Conservation (phyloP, 352 stramenopile species). For the Globisporangium middletonii region DNA sequence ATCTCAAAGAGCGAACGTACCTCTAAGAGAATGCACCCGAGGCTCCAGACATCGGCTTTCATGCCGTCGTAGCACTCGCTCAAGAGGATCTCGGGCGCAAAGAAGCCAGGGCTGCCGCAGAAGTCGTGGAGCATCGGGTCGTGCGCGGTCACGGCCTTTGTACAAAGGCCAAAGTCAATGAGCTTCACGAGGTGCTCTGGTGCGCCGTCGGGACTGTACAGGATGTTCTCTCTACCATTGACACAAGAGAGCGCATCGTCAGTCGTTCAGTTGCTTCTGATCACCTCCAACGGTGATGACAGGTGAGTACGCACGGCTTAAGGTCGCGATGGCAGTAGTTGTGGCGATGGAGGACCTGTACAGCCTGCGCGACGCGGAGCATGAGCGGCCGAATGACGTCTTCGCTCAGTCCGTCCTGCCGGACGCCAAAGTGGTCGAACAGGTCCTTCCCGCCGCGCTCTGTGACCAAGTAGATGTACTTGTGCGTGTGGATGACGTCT, state of each 20-base stretch:
- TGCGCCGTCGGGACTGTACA: slow-evolving; percentile 32
- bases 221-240: slow-evolving; percentile 53
- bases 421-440: slow-evolving; percentile 72
- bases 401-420: slow-evolving; percentile 39
- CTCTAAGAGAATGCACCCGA: slow-evolving; percentile 84
- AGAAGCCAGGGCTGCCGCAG: slow-evolving; percentile 80
- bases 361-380: slow-evolving; percentile 35
- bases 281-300: background rate
- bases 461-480: slow-evolving; percentile 81
- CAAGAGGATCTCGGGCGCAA: slow-evolving; percentile 77
- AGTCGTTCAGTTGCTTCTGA: background rate
- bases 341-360: slow-evolving; percentile 52
- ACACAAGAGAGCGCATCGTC: background rate
- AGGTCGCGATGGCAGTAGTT: slow-evolving; percentile 77
- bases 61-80: slow-evolving; percentile 57
- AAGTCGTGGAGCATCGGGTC: slow-evolving; percentile 55
- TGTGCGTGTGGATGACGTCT: slow-evolving; percentile 74
- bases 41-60: slow-evolving; percentile 81
- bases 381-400: slow-evolving; percentile 36
- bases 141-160: slow-evolving; percentile 27
- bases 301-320: slow-evolving; percentile 40
- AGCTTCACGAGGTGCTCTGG: slow-evolving; percentile 47
- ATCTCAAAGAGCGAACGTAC: slow-evolving; percentile 10
- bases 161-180: slow-evolving; percentile 80
- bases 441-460: slow-evolving; percentile 79